Base-by-base conservation (phyloP, 139 green algal species). In the Chlamydomonas applanata region DNA sequence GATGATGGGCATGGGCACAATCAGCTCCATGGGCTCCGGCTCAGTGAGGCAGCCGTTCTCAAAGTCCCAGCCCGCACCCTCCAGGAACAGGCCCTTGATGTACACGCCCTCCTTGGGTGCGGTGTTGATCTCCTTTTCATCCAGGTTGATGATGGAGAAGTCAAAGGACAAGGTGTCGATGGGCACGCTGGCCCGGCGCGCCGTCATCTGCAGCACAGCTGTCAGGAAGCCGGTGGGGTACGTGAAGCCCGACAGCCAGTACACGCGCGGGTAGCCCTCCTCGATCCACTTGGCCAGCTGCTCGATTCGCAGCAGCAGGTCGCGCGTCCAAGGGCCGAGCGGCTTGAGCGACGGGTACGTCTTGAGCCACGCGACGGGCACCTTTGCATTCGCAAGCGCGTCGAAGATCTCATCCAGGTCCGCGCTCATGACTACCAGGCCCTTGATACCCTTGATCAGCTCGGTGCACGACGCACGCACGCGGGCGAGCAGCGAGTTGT, bases 141-240 rank as follows among this genome's bases (percentile, higher is more conserved):
- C 83, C 53, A 91, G 65, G 73, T 92, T 91, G 63, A 95, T 74
- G 62, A 96, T 83, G 35, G 69, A 79, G 83, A 91, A 93, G 72
- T 96, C 90, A 44, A 93, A 97, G n/a, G 78, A 82, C 46, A 97
- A 82, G 13, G 74, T 93, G 86, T 97, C 93, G 68, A 97, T 95
- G 32, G 93, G 89, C 49, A 96, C 87, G 36, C n/a, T 44, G 74
- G 86, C 87, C 32, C 82, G 82, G 40, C 93, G 83, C 33, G 91
- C 90, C 2, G 85, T 93, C 2, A 87, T 95, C 83, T 97, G 91
- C 73, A 95, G 85, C 22, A 82, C 75, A 69, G 65, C 66, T 61
- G 64, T 79, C 44, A 79, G 61, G 46, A 49, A 69, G n/a, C 75
- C 75, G 19, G 90, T 93, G 0, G 91, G 91, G 79, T 95, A 96